These are phyloP conservation scores for Trypanosoma scelopori DNA, from an alignment of 208 protist species.

Conservation along the genomic window DNA sequence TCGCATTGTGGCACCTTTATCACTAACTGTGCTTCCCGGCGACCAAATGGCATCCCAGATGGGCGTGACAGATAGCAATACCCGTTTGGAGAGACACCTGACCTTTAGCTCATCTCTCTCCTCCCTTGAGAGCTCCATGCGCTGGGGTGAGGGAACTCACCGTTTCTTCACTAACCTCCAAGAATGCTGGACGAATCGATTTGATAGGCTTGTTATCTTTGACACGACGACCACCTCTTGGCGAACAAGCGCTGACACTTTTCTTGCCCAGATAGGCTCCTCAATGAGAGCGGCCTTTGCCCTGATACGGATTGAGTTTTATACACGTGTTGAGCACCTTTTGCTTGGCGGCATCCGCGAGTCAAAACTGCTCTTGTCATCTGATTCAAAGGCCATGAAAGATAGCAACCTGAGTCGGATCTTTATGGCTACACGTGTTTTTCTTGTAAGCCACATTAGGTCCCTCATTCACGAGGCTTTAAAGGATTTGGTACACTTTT, in stretches of 20 bases:
- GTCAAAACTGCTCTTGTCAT: slow-evolving; percentile 33
- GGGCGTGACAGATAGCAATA: neutral
- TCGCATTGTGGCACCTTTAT: slow-evolving; percentile 60
- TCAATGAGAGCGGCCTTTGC: slow-evolving; percentile 68
- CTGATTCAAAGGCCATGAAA: slow-evolving; percentile 41
- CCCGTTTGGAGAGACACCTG: slow-evolving; percentile 7
- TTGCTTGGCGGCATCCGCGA: slow-evolving; percentile 56
- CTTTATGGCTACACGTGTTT: slow-evolving; percentile 72
- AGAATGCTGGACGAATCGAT: slow-evolving; percentile 55
- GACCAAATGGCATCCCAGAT: slow-evolving; percentile 4
- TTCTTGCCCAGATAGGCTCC: slow-evolving; percentile 51
- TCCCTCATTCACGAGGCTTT: slow-evolving; percentile 54
- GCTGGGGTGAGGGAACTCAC: slow-evolving; percentile 50
- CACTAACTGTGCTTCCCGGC: slow-evolving; percentile 28
- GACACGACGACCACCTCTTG: slow-evolving; percentile 35
- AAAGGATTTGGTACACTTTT: slow-evolving; percentile 63
- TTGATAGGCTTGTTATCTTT: slow-evolving; percentile 57
- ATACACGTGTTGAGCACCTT: slow-evolving; percentile 69
- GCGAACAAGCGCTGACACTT: slow-evolving; percentile 46
- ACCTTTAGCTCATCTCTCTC: slow-evolving; percentile 36
- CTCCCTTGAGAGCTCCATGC: slow-evolving; percentile 38
- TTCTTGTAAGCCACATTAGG: slow-evolving; percentile 65
- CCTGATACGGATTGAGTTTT: slow-evolving; percentile 84
- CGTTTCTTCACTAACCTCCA: slow-evolving; percentile 63
- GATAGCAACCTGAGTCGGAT: slow-evolving; percentile 50